These are phyloP conservation scores for Ensete ventricosum DNA, from an alignment of 176 grass and related monocot genomes.

Conservation along the genomic window DNA sequence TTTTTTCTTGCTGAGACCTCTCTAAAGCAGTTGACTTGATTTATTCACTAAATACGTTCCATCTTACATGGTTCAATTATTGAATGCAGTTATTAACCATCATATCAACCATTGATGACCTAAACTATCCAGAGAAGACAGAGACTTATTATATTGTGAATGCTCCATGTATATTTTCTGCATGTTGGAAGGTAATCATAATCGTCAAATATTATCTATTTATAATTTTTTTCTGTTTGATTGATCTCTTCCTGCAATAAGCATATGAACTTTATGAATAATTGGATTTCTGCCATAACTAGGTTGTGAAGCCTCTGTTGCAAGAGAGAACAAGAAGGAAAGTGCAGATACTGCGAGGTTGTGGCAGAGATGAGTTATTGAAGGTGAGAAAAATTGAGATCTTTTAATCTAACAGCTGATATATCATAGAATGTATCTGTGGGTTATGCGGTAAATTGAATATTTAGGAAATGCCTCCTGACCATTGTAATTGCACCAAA, in stretches of 20 bases:
- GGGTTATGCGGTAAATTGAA: too few species aligned
- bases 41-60: not conserved
- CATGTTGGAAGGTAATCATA: conserved; percentile 77
- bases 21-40: not conserved
- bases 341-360: conserved; percentile 58
- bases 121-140: conserved; percentile 92
- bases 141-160: conserved; percentile 92
- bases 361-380: conserved; percentile 71
- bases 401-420: not conserved
- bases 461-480: too few species aligned
- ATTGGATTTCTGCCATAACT: not conserved
- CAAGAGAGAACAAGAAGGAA: conserved; percentile 94
- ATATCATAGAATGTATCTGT: too few species aligned
- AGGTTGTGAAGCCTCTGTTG: conserved; percentile 93
- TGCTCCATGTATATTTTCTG: conserved; percentile 87
- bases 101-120: conserved; percentile 82
- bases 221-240: not conserved
- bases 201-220: not conserved
- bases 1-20: not conserved
- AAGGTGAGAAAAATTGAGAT: conserved; percentile 36
- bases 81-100: conserved; percentile 58
- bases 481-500: not conserved
- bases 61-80: not conserved
- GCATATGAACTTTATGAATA: not conserved
- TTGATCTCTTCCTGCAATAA: not conserved